Evolutionary conservation across 2,329 filamentous ascomycete genomes (phyloP), one percentile per base, ranked within the genome.

Genomic region (Pyrenophora seminiperda): DNA sequence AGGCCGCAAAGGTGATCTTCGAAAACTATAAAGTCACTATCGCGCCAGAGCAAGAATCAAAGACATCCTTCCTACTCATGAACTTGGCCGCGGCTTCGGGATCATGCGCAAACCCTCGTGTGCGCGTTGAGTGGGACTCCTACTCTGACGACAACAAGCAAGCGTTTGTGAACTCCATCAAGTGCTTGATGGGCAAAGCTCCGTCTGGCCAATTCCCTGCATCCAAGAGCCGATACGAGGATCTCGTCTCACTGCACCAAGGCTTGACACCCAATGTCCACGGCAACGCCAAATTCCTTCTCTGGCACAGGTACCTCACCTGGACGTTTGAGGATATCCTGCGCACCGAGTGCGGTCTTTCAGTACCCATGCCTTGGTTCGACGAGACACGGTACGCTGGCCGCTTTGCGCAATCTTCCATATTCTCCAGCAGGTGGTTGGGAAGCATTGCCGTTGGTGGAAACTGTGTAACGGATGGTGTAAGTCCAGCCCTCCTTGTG

Each of bases 231-330:
- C 63, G 66, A 19, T 72, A 72, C 40, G 69, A 72, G 50, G 69
- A 72, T 27, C 38, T 71, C 13, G 66, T 71, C 27, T 63, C 66
- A 19, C 61, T 72, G 15, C 69, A 72, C 59, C 69, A 72, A 51
- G 54, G 40, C 3, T 50, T 70, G 17, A 72, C 68, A 1, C 63
- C 63, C 39, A 69, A 70, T 41, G 66, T 72, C 2, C 69, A 72
- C 49, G 54, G 54, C 22, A 72, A 65, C 52, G 38, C 54, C 42
- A 72, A 71, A 48, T 76, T 76, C 66, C 59, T 76, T 18, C 59
- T 75, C 20, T 77, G 76, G 75, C 75, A 78, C 64, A 67, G 76
- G 30, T 75, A 75, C 62, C 73, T 66, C 59, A 59, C 69, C 30
- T 73, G 76, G 66, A 61, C 65, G 3, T 77, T 75, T 52, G 76